Conservation (phyloP, 176 grass and related monocot species). For the Microstegium vimineum region DNA sequence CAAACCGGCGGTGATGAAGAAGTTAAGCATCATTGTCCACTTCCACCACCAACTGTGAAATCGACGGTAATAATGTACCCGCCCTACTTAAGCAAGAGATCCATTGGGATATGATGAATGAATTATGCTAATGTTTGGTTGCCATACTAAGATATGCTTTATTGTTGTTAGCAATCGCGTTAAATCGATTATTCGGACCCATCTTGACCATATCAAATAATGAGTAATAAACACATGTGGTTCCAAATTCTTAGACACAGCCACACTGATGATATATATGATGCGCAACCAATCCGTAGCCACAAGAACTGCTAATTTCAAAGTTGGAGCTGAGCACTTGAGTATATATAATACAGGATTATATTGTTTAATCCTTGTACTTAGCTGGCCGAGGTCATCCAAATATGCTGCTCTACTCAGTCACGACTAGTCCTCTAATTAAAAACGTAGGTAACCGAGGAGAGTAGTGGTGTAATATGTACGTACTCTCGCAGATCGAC, state of each 20-base stretch:
- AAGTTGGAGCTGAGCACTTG: not conserved
- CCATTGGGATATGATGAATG: too few species aligned
- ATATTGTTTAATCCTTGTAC: not conserved
- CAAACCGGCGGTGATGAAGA: too few species aligned
- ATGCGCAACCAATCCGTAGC: not conserved
- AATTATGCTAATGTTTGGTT: too few species aligned
- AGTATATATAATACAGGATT: not conserved
- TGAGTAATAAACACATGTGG: not conserved
- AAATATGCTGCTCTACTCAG: not conserved
- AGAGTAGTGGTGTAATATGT: not conserved
- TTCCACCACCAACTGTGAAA: too few species aligned
- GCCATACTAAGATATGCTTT: too few species aligned
- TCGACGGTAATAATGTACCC: too few species aligned
- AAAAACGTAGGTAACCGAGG: not conserved
- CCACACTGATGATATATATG: not conserved
- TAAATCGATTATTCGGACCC: not conserved
- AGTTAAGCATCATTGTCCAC: too few species aligned
- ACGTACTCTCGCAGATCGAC: not conserved
- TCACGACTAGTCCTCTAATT: not conserved
- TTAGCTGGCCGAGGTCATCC: slow-evolving; percentile 27
- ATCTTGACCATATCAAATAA: not conserved
- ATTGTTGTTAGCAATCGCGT: not conserved
- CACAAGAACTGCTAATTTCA: slow-evolving; percentile 1
- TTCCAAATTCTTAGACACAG: not conserved
- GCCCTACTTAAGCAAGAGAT: too few species aligned